Base-by-base conservation (phyloP, 2,329 filamentous ascomycete species). In the Fusarium gaditjirri region DNA sequence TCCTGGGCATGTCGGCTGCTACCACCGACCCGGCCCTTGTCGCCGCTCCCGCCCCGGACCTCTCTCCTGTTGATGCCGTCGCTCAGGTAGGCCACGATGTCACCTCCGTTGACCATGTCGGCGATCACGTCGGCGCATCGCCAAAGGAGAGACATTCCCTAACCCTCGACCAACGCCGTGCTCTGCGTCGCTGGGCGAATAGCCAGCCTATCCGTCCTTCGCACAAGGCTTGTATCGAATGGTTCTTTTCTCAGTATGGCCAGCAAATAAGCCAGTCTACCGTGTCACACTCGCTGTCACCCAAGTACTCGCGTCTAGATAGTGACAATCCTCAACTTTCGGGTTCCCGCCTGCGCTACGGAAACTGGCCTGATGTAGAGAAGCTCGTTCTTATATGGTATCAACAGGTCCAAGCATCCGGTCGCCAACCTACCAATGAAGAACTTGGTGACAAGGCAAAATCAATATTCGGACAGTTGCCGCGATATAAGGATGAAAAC, bases 361-460 rank as follows among this genome's bases (percentile, higher is more conserved):
- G 88, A 70, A 90, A 90, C 77, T 90, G 88, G 88, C 88, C 88
- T 67, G 88, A 90, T 71, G 88, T 90, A 60, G 86, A 88, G 81
- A 88, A 87, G 81, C 83, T 88, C 13, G 86, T 88, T 25, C 80
- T 88, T 65, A 81, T 86, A 11, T 88, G 86, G 86, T 87, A 88
- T 76, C 85, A 87, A 74, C 84, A 86, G 70, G 84, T 86, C 59
- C 83, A 85, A 52, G 81, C 82, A 33, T 84, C 83, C 6, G 88
- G 88, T 58, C 87, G 87, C 58, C 86, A 88, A 72, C 88, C 88
- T 1, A 89, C 87, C 46, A 90, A 90, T 77, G 88, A 90, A 73
- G 88, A 90, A 78, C 83, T 90, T 6, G 88, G 87, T 68, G 88
- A 90, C 38, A 90, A 90, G 81, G 88, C 88, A 46, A 90, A 89